Base-by-base conservation (phyloP, 2,329 filamentous ascomycete genomes). In the Pyricularia pennisetigena region DNA sequence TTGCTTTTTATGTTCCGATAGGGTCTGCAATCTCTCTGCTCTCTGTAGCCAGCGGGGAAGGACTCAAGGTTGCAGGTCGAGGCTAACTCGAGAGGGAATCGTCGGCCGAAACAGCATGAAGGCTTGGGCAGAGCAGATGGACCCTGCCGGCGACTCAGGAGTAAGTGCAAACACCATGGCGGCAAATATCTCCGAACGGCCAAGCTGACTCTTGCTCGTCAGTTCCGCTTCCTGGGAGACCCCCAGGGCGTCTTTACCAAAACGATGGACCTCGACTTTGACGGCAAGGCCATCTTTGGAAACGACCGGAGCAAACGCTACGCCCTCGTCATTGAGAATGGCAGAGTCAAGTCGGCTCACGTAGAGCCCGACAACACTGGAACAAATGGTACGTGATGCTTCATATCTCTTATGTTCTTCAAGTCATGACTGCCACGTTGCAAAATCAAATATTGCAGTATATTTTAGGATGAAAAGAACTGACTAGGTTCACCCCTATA, bases 181-280 rank as follows among this genome's bases (percentile, higher is more conserved):
- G 10, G 67, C 59, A 29, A 7, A 30, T n/a, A 24, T 35, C 2
- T 41, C 9, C 14, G 23, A 23, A 54, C 20, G 16, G 20, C 30
- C 20, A 66, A 6, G 10, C 29, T 30, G 24, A 24, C n/a, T 35
- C 20, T 16, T 10, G 14, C 54, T 64, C 57, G 62, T 8, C 70
- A 95, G 91, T 89, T 97, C 74, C 93, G 94, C 71, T 97, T 97
- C 84, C 83, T 97, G 61, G 93, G 90, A 66, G 94, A 97, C 78
- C 91, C 93, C 8, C 84, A 87, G 8, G 90, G 88, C 69, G 83
- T 86, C 69, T 97, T 97, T 80, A 95, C 92, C 72, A 89, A 92
- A 77, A 89, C 90, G 3, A 83, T 97, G 49, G 93, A 97, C 69
- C 85, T 97, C 62, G 85, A 86, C 71, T 97, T 97, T 75, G 93